Base-by-base conservation (phyloP, 108 stramenopile species). In the Cyclotella kingstonii region DNA sequence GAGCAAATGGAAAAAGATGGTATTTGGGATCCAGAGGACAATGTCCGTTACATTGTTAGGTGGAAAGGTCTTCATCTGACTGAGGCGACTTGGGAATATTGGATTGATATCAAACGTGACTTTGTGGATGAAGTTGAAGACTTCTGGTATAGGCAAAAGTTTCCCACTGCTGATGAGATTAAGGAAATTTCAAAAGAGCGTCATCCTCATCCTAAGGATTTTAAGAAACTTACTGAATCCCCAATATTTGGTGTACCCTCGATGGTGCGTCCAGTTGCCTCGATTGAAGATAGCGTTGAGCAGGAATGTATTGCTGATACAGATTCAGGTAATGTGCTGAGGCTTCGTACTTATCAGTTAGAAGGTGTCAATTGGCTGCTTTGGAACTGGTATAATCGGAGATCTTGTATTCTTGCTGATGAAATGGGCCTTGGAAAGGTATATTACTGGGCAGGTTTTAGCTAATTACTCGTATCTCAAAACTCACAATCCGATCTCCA, bases 321-420 rank as follows among this genome's bases (percentile, higher is more conserved):
- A 25, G 71, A 47, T 12, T 17, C 40, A 6, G 64, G 27, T 55
- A 30, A 68, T 53, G 92, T 77, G 7, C 86, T 91, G 42, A 76
- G 75, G 54, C 84, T 99, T 11, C 82, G 98, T 44, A 76, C 81
- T 38, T 99, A 99, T 52, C 98, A 99, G 71, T 64, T 95, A 18
- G 85, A 97, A 66, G 98, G 98, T 49, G 93, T 99, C 21, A 94
- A 94, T 58, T 99, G 98, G 98, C 77, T 99, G 57, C 63, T 98
- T 6, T 91, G 86, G 73, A 96, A 96, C 67, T 96, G 93, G 93
- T 88, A 83, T 57, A 93, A 95, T 71, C 56, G 73, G 29, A 63
- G 97, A 33, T 89, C 86, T 1, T 98, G 94, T 67, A 97, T 99
- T 54, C 80, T 99, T 44, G 98, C 96, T 10, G 98, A 99, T 60